phyloP scores from a whole-genome alignment of 352 stramenopile species.

The Phytophthora parvispora region DNA sequence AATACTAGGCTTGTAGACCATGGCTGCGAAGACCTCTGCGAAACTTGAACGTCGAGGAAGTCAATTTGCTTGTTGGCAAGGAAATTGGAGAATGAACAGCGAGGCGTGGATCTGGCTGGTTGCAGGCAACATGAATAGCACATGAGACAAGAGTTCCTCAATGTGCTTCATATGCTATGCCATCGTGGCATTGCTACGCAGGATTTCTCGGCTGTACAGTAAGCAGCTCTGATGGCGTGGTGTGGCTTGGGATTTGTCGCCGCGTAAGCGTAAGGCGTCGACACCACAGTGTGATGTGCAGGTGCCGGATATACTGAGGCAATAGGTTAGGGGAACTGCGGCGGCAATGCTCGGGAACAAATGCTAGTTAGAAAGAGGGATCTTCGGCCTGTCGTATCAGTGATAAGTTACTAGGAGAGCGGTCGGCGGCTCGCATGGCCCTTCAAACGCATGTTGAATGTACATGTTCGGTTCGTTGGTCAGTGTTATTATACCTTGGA shows the following conservation, averaged over 20 bases:
- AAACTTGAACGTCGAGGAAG: neutral
- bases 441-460: too few species aligned
- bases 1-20: slow-evolving; percentile 3
- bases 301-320: neutral
- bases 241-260: neutral
- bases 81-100: neutral
- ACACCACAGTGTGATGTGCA: neutral
- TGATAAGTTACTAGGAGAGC: too few species aligned
- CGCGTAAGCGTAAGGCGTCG: neutral
- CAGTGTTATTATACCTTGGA: too few species aligned
- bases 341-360: too few species aligned
- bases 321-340: too few species aligned
- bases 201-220: neutral
- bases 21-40: neutral
- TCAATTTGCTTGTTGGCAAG: neutral
- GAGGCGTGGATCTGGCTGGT: neutral
- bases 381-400: too few species aligned
- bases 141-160: neutral
- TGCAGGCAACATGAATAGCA: neutral
- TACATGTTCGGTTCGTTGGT: too few species aligned
- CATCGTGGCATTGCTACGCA: too few species aligned
- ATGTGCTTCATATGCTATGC: neutral
- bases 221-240: neutral
- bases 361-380: too few species aligned
- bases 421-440: too few species aligned